Conservation (phyloP, 1,284 basidiomycete species). For the Austroboletus novae-zelandiae region DNA sequence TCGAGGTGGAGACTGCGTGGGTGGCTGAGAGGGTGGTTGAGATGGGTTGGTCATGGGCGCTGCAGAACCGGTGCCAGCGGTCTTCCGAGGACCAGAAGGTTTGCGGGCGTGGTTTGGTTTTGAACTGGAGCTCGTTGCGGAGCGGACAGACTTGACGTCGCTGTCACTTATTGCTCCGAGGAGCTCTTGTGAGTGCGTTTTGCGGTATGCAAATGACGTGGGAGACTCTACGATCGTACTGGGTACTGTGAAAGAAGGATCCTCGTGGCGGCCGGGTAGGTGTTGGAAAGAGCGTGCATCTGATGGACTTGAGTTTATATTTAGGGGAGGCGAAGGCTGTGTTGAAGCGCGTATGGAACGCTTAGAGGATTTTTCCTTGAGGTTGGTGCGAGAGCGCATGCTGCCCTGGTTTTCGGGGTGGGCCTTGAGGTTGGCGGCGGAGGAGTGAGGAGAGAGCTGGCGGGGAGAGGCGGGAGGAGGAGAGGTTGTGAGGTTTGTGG, state of each 20-base stretch:
- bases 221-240: slow-evolving; percentile 48
- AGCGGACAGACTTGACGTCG: slow-evolving; percentile 41
- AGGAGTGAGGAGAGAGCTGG: slow-evolving; percentile 37
- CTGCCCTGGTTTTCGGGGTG: slow-evolving; percentile 24
- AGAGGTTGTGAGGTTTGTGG: slow-evolving; percentile 9
- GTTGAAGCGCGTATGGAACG: slow-evolving; percentile 24
- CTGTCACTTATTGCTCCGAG: slow-evolving; percentile 33
- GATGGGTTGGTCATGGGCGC: slow-evolving; percentile 56
- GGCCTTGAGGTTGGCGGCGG: slow-evolving; percentile 39
- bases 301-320: slow-evolving; percentile 11
- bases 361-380: slow-evolving; percentile 24
- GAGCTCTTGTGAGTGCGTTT: slow-evolving; percentile 29
- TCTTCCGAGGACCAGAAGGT: slow-evolving; percentile 46
- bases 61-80: slow-evolving; percentile 60
- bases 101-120: slow-evolving; percentile 37
- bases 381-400: slow-evolving; percentile 3
- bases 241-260: background rate
- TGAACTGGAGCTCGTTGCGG: slow-evolving; percentile 33
- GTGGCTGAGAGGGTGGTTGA: background rate
- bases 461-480: slow-evolving; percentile 14
- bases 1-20: slow-evolving; percentile 21
- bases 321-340: slow-evolving; percentile 32
- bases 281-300: slow-evolving; percentile 11
- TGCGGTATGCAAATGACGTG: slow-evolving; percentile 31
- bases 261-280: slow-evolving; percentile 23